Evolutionary conservation across 2,329 filamentous ascomycete species (phyloP), one percentile per base, ranked within the genome.

Genomic region (Bipolaris oryzae): DNA sequence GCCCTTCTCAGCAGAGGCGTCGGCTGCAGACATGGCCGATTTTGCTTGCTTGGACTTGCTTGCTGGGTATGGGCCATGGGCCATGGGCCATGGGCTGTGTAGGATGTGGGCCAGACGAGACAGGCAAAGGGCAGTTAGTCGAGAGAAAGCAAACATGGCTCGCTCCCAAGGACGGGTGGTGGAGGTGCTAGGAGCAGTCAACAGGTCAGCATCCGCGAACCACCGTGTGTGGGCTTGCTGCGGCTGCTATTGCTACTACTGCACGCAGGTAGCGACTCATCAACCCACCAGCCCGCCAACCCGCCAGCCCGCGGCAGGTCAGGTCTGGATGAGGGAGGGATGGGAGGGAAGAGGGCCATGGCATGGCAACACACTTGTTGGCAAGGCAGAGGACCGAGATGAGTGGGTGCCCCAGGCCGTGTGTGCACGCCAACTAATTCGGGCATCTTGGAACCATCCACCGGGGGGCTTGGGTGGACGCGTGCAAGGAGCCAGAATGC

Each of bases 81-180:
- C n/a, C n/a, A n/a, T n/a, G 23, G 23, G 21, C 23, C 9, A 7
- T 25, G 23, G 1, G 23, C n/a, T 9, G 21, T 25, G 23, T 25
- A 7, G 23, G 23, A 7, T 28, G 25, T 28, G 25, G 25, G 25
- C 25, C 25, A 28, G 25, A 10, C 25, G 4, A 28, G 25, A 10
- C 3, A 23, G 23, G 6, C 23, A 23, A 23, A 23, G 23, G 23
- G 23, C 7, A 28, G 9, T 28, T 28, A 28, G 25, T 47, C 50
- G 20, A 50, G 56, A 57, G 70, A 66, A 71, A 73, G 72, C 68
- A 72, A 69, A 62, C 62, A 64, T 51, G 61, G 57, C 61, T 61
- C 16, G 25, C 25, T 28, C 25, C 1, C 25, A 28, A 28, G 25
- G 25, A 25, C 48, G 42, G 34, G 13, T 9, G 35, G 15, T 9